These are phyloP conservation scores for Acephala macrosclerotiorum DNA, from an alignment of 2,329 filamentous ascomycete species.

Conservation along the genomic window DNA sequence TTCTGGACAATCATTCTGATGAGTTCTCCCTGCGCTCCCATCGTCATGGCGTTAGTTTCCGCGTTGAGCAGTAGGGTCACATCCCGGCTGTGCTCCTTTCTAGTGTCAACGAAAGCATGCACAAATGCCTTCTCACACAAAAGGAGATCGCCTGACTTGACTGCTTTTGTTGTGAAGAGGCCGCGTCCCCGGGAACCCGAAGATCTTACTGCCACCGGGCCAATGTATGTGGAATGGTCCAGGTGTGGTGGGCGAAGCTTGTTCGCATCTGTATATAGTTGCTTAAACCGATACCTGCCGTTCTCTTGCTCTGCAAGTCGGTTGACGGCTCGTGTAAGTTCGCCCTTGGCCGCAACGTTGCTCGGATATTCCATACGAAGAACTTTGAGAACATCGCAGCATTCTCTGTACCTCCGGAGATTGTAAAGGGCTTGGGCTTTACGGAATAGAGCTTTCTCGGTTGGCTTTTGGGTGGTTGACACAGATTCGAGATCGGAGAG, in stretches of 20 bases:
- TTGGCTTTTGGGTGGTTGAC: conserved; percentile 23
- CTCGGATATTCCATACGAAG: conserved; percentile 42
- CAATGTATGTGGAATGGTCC: conserved; percentile 56
- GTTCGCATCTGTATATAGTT: conserved; percentile 46
- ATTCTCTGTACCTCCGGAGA: conserved; percentile 44
- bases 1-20: conserved; percentile 53
- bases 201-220: conserved; percentile 50
- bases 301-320: conserved; percentile 49
- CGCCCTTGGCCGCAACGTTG: conserved; percentile 37
- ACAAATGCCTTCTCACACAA: conserved; percentile 64
- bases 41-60: conserved; percentile 41
- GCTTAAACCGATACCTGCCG: conserved; percentile 37
- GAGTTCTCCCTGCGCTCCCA: conserved; percentile 52
- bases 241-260: conserved; percentile 49
- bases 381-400: conserved; percentile 35
- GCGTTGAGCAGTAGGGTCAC: conserved; percentile 48
- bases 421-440: conserved; percentile 47
- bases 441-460: conserved; percentile 48
- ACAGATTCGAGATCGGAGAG: conserved; percentile 40
- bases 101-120: conserved; percentile 46
- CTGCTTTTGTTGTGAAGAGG: conserved; percentile 56
- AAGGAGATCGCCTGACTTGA: conserved; percentile 58
- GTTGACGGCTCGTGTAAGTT: conserved; percentile 42
- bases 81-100: conserved; percentile 27
- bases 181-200: conserved; percentile 54